Conservation (phyloP, 768 basidiomycete genomes). For the Boletus patriciae region DNA sequence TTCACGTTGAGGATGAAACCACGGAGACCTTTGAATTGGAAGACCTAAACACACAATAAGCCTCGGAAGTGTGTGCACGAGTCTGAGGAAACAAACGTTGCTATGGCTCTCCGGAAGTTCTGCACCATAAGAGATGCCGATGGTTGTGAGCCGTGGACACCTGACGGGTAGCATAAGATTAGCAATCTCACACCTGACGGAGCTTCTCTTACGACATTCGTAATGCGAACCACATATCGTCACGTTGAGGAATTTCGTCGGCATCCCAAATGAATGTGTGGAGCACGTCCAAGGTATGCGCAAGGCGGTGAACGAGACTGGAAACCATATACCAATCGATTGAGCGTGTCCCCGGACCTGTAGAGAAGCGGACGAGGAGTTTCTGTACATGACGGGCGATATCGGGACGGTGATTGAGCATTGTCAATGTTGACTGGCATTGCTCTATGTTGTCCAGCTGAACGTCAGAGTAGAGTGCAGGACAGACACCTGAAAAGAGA, state of each 20-base stretch:
- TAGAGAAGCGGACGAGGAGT: slow-evolving; percentile 45
- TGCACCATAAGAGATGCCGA: slow-evolving; percentile 63
- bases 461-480: slow-evolving; percentile 61
- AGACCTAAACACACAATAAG: slow-evolving; percentile 46
- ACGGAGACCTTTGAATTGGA: slow-evolving; percentile 62
- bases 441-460: slow-evolving; percentile 55
- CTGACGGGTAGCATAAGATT: slow-evolving; percentile 35
- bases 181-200: background rate
- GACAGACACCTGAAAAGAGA: slow-evolving; percentile 51
- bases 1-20: slow-evolving; percentile 65
- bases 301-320: slow-evolving; percentile 50
- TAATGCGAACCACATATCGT: slow-evolving; percentile 79
- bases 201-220: slow-evolving; percentile 53
- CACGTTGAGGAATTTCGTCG: slow-evolving; percentile 60
- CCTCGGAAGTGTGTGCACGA: background rate
- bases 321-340: slow-evolving; percentile 39
- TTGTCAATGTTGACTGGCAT: slow-evolving; percentile 60
- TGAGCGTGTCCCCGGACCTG: slow-evolving; percentile 30
- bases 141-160: slow-evolving; percentile 62
- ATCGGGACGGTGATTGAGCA: slow-evolving; percentile 55
- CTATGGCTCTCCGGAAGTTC: slow-evolving; percentile 57
- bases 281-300: slow-evolving; percentile 61
- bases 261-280: slow-evolving; percentile 70
- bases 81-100: slow-evolving; percentile 47
- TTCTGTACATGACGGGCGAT: slow-evolving; percentile 69